phyloP scores from a whole-genome alignment of 306 rosid species.

The Trifolium repens region DNA sequence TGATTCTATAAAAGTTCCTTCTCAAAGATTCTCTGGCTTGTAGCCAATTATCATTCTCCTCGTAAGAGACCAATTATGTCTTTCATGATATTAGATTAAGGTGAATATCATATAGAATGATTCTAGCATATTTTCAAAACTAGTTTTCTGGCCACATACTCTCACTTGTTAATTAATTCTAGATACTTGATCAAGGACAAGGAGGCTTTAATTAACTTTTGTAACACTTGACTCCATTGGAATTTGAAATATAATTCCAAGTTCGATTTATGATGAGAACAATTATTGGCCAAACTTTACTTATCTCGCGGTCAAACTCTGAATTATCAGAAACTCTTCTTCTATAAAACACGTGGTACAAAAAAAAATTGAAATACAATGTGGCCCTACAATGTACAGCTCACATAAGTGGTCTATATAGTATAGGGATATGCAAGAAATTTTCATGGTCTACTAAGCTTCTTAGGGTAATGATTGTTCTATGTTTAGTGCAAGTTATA shows the following conservation, averaged over 20 bases:
- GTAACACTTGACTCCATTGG: constrained; percentile 25
- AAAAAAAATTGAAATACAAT: constrained; percentile 20
- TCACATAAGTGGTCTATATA: constrained; percentile 27
- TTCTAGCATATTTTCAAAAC: constrained; percentile 28
- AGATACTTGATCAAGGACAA: constrained; percentile 16
- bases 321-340: no score
- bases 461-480: constrained; percentile 39
- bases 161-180: constrained; percentile 7
- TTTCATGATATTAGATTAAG: background rate
- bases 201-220: constrained; percentile 12
- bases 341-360: no score
- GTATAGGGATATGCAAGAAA: constrained; percentile 39
- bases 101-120: background rate
- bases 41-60: constrained; percentile 2
- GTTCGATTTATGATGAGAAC: no score
- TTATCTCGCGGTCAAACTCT: no score
- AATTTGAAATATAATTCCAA: constrained; percentile 25
- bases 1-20: constrained; percentile 38
- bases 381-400: constrained; percentile 10
- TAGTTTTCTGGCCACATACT: constrained; percentile 12
- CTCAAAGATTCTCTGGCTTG: constrained; percentile 12
- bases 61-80: constrained; percentile 11
- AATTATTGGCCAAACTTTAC: no score
- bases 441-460: constrained; percentile 21
- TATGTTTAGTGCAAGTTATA: constrained; percentile 22